Evolutionary conservation across 108 stramenopile genomes (phyloP).

Genomic region (Aurantiochytrium sp.): DNA sequence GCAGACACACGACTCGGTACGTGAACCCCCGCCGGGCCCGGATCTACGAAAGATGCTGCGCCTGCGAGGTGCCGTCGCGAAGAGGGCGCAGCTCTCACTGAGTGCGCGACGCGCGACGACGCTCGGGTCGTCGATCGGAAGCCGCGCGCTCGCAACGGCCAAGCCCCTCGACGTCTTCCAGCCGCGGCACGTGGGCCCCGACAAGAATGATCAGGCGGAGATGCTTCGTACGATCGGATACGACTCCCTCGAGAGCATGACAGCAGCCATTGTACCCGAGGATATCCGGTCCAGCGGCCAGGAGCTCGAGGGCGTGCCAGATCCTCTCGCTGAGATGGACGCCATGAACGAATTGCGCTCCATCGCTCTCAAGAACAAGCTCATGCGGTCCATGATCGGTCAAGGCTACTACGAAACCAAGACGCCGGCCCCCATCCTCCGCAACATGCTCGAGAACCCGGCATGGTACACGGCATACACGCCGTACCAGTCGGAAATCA

Average conservation of each 20-base stretch:
- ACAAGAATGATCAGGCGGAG: conserved; percentile 48
- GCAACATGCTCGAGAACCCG: conserved; percentile 98
- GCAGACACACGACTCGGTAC: too few species aligned
- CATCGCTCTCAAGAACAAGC: conserved; percentile 65
- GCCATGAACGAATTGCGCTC: conserved; percentile 54
- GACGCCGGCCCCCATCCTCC: conserved; percentile 81
- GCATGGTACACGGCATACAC: conserved; percentile 65
- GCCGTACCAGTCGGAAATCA: conserved; percentile 99
- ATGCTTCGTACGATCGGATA: conserved; percentile 85
- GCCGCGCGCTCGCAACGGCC: background rate
- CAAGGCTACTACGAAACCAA: conserved; percentile 94
- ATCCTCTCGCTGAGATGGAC: conserved; percentile 78
- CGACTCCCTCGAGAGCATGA: conserved; percentile 70
- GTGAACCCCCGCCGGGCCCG: too few species aligned
- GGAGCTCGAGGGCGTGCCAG: conserved; percentile 58
- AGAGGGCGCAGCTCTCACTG: too few species aligned
- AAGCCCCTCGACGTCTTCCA: conserved; percentile 23
- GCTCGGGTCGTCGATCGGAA: background rate
- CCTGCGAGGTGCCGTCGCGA: too few species aligned
- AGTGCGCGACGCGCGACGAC: too few species aligned
- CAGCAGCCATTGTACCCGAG: conserved; percentile 80
- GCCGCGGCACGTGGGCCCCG: conserved; percentile 70
- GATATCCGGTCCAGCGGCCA: conserved; percentile 64
- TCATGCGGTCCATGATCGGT: conserved; percentile 94
- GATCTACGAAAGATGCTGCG: too few species aligned